These are phyloP conservation scores for Penicillium psychrosexuale DNA, from an alignment of 2,329 filamentous ascomycete genomes.

Conservation along the genomic window DNA sequence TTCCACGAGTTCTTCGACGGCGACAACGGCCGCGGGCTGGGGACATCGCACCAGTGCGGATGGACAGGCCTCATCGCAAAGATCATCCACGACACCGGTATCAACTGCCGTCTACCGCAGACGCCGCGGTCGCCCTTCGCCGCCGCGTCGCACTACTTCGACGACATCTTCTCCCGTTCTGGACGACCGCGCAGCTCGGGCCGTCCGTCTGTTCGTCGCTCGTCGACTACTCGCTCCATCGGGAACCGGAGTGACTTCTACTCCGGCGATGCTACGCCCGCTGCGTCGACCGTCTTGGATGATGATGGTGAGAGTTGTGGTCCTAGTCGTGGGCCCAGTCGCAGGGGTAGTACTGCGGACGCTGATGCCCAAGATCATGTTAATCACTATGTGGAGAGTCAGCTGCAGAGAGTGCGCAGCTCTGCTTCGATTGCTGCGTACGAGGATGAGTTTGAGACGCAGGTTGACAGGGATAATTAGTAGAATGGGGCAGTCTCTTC, in stretches of 20 bases:
- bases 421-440: slow-evolving; percentile 52
- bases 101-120: slow-evolving; percentile 86
- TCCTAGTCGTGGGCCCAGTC: slow-evolving; percentile 30
- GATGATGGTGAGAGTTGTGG: slow-evolving; percentile 33
- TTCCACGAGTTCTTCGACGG: slow-evolving; percentile 98
- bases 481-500: slow-evolving; percentile 5
- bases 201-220: slow-evolving; percentile 65
- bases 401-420: slow-evolving; percentile 70
- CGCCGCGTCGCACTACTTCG: slow-evolving; percentile 90
- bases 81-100: slow-evolving; percentile 93
- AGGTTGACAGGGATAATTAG: slow-evolving; percentile 44
- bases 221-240: slow-evolving; percentile 79
- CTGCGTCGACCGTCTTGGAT: slow-evolving; percentile 32
- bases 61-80: slow-evolving; percentile 96
- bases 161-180: slow-evolving; percentile 72
- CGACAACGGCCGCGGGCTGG: slow-evolving; percentile 81
- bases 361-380: slow-evolving; percentile 63
- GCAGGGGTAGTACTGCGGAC: slow-evolving; percentile 36
- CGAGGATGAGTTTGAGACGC: slow-evolving; percentile 62
- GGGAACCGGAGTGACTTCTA: slow-evolving; percentile 78
- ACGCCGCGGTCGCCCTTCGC: slow-evolving; percentile 83
- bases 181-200: slow-evolving; percentile 42
- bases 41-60: slow-evolving; percentile 90
- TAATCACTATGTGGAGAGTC: slow-evolving; percentile 75
- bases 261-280: slow-evolving; percentile 30